phyloP scores from a whole-genome alignment of 495 filamentous ascomycete species.

The Letharia lupina region DNA sequence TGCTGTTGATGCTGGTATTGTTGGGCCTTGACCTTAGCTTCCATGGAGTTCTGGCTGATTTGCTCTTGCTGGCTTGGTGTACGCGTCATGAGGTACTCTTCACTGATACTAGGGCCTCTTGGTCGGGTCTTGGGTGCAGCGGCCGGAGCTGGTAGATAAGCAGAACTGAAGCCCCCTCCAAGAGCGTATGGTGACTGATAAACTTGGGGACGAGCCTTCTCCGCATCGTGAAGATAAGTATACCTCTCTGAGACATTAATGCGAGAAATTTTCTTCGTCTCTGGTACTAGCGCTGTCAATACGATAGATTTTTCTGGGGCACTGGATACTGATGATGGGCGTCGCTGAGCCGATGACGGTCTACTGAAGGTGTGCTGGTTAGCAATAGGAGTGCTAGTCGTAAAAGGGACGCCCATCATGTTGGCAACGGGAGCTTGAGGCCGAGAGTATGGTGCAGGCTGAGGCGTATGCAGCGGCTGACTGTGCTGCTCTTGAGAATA shows the following conservation, averaged over 20 bases:
- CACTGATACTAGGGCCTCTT: constrained; percentile 21
- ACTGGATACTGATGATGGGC: constrained; percentile 8
- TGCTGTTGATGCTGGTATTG: constrained; percentile 18
- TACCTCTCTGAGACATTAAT: constrained; percentile 15
- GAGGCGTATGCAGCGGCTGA: constrained; percentile 7
- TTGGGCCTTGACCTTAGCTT: constrained; percentile 19
- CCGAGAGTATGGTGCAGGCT: constrained; percentile 11
- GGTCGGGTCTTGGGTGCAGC: constrained; percentile 5
- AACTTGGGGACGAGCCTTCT: constrained; percentile 21
- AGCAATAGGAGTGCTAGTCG: constrained; percentile 3
- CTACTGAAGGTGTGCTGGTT: constrained; percentile 6
- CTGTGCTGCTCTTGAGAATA: constrained; percentile 12
- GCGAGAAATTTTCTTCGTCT: constrained; percentile 18
- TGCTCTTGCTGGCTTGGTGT: constrained; percentile 23
- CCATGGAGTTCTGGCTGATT: constrained; percentile 17
- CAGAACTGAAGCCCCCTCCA: constrained; percentile 16
- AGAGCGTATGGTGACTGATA: constrained; percentile 27
- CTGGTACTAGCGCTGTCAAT: constrained; percentile 4
- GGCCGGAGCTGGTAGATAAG: constrained; percentile 16
- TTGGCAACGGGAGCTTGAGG: constrained; percentile 26
- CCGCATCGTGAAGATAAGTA: constrained; percentile 24
- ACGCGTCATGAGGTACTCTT: constrained; percentile 24
- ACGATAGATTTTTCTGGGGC: not conserved
- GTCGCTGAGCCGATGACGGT: constrained; percentile 5
- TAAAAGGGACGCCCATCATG: constrained; percentile 18